phyloP scores from a whole-genome alignment of 805 yeast species.

The Starmerella cellae region DNA sequence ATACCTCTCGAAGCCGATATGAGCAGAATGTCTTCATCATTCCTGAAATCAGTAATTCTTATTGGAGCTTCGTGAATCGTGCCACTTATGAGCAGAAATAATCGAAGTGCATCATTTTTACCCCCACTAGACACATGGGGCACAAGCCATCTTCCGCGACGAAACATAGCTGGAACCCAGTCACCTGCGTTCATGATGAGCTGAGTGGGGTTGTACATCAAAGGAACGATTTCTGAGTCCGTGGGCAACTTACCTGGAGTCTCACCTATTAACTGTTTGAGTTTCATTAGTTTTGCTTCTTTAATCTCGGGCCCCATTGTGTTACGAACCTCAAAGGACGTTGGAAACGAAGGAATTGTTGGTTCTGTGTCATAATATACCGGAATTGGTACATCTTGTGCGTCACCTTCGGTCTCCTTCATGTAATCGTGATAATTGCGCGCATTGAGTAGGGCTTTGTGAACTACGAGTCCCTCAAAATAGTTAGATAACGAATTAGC shows the following conservation, averaged over 20 bases:
- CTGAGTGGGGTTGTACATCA: conserved; percentile 9
- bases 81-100: conserved; percentile 3
- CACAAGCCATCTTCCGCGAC: conserved; percentile 9
- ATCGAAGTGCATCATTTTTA: conserved; percentile 8
- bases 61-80: conserved; percentile 3
- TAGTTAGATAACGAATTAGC: not conserved
- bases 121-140: conserved; percentile 9
- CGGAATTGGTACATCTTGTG: not conserved
- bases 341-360: conserved; percentile 1
- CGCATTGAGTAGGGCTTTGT: no score
- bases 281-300: no score
- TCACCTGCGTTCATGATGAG: conserved; percentile 8
- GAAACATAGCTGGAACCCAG: conserved; percentile 4
- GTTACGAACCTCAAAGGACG: conserved; percentile 2
- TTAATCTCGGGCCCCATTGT: no score
- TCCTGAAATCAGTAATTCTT: not conserved
- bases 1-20: conserved; percentile 5
- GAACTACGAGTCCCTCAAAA: conserved; percentile 4
- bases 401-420: no score
- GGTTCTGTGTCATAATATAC: conserved; percentile 4
- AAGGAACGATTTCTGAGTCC: not conserved
- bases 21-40: conserved; percentile 7
- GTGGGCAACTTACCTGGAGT: no score
- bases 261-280: no score
- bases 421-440: no score